Percentiles rank a stretch among this genome's conserved stretches.
These are phyloP conservation scores for Hypoxylon sp. DNA, from an alignment of 2,329 filamentous ascomycete genomes.

Conservation along the genomic window DNA sequence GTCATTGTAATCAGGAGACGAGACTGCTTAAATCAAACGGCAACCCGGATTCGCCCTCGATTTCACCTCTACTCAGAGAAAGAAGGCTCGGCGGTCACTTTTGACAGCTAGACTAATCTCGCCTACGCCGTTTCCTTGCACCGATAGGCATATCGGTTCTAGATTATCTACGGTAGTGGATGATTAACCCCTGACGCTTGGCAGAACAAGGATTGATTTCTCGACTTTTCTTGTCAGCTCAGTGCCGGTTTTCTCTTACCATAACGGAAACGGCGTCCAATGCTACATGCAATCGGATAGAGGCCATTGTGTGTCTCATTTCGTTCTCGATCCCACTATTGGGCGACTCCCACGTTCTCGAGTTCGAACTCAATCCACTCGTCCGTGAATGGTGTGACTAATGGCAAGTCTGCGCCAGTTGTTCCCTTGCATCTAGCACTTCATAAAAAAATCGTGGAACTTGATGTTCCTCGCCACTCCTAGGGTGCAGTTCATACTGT, in stretches of 20 bases:
- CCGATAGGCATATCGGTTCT: not conserved
- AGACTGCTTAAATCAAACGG: not conserved
- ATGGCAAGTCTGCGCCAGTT: not conserved
- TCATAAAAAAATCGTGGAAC: not conserved
- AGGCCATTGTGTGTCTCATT: slow-evolving; percentile 1
- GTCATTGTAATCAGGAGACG: not conserved
- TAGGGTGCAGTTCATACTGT: not conserved
- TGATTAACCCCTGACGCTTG: not conserved
- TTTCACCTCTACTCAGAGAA: not conserved
- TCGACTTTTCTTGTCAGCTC: not conserved
- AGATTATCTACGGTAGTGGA: slow-evolving; percentile 1
- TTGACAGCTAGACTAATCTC: not conserved
- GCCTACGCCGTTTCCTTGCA: not conserved
- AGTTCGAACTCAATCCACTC: not conserved
- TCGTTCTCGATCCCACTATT: not conserved
- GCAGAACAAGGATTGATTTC: not conserved
- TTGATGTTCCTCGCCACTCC: not conserved
- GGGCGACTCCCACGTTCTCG: too few relatives aligned
- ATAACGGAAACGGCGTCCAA: not conserved
- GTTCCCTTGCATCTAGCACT: not conserved
- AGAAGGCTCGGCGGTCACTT: not conserved
- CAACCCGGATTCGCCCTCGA: not conserved
- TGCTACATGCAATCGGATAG: not conserved
- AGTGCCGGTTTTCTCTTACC: not conserved
- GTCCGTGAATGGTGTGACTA: not conserved